phyloP scores from a whole-genome alignment of 2,329 filamentous ascomycete species.

The Scorias spongiosa region DNA sequence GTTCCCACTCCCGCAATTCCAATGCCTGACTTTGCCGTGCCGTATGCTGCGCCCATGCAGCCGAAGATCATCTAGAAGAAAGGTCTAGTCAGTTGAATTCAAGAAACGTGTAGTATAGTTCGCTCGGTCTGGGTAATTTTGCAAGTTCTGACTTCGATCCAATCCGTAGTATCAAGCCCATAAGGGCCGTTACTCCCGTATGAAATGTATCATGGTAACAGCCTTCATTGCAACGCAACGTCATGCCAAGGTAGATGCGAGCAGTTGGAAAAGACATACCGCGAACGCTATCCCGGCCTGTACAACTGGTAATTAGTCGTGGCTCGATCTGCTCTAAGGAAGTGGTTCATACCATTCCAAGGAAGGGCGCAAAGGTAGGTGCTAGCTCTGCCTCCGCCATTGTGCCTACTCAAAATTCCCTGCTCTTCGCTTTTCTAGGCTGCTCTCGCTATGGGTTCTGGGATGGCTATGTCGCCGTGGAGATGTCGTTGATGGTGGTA shows the following conservation, averaged over 20 bases:
- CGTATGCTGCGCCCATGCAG: conserved; percentile 66
- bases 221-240: no score
- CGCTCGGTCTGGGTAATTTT: background rate
- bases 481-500: no score
- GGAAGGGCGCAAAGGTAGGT: conserved; percentile 74
- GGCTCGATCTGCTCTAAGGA: background rate
- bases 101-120: background rate
- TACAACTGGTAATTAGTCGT: conserved; percentile 19
- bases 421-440: background rate
- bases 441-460: no score
- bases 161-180: background rate
- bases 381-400: conserved; percentile 40
- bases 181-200: no score
- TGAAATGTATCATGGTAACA: no score
- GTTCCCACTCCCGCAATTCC: conserved; percentile 75
- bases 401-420: conserved; percentile 12
- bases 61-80: conserved; percentile 56
- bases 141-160: background rate
- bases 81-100: conserved; percentile 1
- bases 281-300: conserved; percentile 65
- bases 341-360: conserved; percentile 57
- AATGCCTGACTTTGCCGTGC: conserved; percentile 77
- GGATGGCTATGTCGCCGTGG: no score
- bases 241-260: no score
- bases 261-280: conserved; percentile 20